A percentile compares a stretch with the other conserved stretches of the same genome.
Evolutionary conservation across 495 filamentous ascomycete genomes (phyloP).

Genomic region (Mytilinidion resinicola): DNA sequence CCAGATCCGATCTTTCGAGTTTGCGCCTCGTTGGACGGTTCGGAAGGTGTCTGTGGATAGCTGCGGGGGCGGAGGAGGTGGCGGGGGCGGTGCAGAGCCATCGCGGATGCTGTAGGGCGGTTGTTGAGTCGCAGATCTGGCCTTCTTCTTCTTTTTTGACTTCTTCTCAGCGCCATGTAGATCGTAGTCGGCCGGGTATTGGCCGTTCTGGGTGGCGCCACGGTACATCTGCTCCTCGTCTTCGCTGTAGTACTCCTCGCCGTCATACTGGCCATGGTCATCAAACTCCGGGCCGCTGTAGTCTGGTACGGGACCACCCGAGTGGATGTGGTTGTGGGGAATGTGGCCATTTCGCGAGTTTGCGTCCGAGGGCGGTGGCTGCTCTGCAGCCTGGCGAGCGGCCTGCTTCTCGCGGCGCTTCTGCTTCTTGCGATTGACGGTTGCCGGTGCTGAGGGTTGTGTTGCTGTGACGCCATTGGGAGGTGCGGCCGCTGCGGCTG

Average conservation of each 20-base stretch:
- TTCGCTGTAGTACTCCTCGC: slow-evolving; percentile 40
- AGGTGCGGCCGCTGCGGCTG: slow-evolving; percentile 21
- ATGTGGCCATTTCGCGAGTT: slow-evolving; percentile 23
- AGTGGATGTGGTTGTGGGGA: slow-evolving; percentile 11
- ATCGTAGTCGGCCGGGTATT: slow-evolving; percentile 16
- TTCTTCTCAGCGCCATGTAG: slow-evolving; percentile 44
- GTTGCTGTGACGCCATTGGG: slow-evolving; percentile 25
- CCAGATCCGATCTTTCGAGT: slow-evolving; percentile 79
- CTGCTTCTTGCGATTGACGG: slow-evolving; percentile 86
- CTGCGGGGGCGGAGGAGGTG: slow-evolving; percentile 31
- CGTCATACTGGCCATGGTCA: slow-evolving; percentile 33
- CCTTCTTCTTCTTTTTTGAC: slow-evolving; percentile 60
- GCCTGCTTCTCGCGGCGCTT: slow-evolving; percentile 52
- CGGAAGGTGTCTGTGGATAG: slow-evolving; percentile 21
- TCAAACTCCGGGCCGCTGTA: slow-evolving; percentile 33
- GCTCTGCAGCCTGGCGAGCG: slow-evolving; percentile 64
- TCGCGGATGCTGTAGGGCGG: slow-evolving; percentile 10
- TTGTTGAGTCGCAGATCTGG: slow-evolving; percentile 30
- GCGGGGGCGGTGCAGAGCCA: slow-evolving; percentile 9
- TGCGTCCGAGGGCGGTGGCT: slow-evolving; percentile 28
- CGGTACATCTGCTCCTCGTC: slow-evolving; percentile 35
- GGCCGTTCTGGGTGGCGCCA: slow-evolving; percentile 23
- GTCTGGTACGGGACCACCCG: slow-evolving; percentile 15
- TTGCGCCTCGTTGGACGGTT: slow-evolving; percentile 10
- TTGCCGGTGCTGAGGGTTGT: slow-evolving; percentile 14